phyloP scores from a whole-genome alignment of 768 basidiomycete species.

The Mycena filopes region DNA sequence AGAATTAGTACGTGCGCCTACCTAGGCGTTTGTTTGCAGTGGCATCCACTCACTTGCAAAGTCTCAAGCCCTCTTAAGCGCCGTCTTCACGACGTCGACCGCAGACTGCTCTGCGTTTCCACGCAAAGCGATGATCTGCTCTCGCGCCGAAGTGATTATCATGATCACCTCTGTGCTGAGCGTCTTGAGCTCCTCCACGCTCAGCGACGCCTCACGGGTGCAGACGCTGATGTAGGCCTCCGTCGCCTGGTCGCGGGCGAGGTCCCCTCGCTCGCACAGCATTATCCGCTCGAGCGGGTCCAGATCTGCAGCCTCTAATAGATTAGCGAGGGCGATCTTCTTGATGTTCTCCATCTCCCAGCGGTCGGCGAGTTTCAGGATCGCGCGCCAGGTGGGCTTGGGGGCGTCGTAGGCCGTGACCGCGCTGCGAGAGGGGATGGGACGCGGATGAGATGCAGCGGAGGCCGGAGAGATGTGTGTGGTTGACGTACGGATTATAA shows the following conservation, averaged over 20 bases:
- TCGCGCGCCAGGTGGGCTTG: slow-evolving; percentile 27
- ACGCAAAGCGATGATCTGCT: slow-evolving; percentile 29
- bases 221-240: slow-evolving; percentile 31
- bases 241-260: slow-evolving; percentile 30
- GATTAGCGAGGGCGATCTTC: slow-evolving; percentile 31
- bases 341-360: slow-evolving; percentile 35
- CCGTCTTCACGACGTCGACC: slow-evolving; percentile 22
- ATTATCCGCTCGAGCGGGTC: slow-evolving; percentile 32
- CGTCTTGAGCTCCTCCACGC: slow-evolving; percentile 25
- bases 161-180: slow-evolving; percentile 27
- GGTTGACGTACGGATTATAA: slow-evolving; percentile 31
- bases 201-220: slow-evolving; percentile 29
- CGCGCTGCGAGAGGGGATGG: not conserved
- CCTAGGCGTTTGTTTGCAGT: not conserved
- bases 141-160: slow-evolving; percentile 27
- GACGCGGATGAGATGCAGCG: not conserved
- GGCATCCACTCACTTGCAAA: not conserved
- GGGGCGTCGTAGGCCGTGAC: slow-evolving; percentile 29
- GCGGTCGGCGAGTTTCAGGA: slow-evolving; percentile 31
- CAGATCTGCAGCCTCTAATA: slow-evolving; percentile 25
- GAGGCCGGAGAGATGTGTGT: not conserved
- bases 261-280: slow-evolving; percentile 29
- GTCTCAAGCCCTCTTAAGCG: slow-evolving; percentile 10
- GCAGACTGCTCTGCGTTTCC: slow-evolving; percentile 26
- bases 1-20: too few relatives aligned